These are phyloP conservation scores for Eragrostis nindensis DNA, from an alignment of 176 grass and related monocot species.

Conservation along the genomic window DNA sequence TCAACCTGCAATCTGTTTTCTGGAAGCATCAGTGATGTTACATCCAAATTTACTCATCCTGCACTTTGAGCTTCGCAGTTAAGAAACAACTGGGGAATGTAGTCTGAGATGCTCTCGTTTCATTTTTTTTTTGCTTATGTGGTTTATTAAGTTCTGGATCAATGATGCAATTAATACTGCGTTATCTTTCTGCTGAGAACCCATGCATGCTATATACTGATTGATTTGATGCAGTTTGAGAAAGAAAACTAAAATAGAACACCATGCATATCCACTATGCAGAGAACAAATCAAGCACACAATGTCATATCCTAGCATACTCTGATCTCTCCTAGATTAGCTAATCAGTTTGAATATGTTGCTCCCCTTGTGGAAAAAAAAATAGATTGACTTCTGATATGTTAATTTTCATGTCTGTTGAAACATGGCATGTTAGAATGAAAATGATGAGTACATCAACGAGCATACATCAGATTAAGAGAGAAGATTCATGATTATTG, in stretches of 20 bases:
- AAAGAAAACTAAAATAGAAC: background rate
- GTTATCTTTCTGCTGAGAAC: conserved; percentile 70
- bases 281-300: background rate
- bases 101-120: conserved; percentile 41
- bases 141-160: background rate
- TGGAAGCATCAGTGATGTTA: conserved; percentile 43
- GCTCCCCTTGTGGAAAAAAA: background rate
- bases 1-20: too few relatives aligned
- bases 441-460: background rate
- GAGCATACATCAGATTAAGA: background rate
- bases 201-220: background rate
- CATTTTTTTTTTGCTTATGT: background rate
- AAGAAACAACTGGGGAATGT: conserved; percentile 41
- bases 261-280: background rate
- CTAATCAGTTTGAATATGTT: background rate
- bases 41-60: conserved; percentile 53
- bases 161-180: conserved; percentile 42
- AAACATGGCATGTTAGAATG: background rate
- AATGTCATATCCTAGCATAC: background rate
- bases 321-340: background rate
- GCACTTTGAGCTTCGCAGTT: conserved; percentile 45
- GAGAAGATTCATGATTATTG: too few relatives aligned
- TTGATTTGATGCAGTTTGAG: background rate
- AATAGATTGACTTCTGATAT: background rate
- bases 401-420: background rate